These are phyloP conservation scores for Scedosporium dehoogii DNA, from an alignment of 2,329 filamentous ascomycete species.

Conservation along the genomic window DNA sequence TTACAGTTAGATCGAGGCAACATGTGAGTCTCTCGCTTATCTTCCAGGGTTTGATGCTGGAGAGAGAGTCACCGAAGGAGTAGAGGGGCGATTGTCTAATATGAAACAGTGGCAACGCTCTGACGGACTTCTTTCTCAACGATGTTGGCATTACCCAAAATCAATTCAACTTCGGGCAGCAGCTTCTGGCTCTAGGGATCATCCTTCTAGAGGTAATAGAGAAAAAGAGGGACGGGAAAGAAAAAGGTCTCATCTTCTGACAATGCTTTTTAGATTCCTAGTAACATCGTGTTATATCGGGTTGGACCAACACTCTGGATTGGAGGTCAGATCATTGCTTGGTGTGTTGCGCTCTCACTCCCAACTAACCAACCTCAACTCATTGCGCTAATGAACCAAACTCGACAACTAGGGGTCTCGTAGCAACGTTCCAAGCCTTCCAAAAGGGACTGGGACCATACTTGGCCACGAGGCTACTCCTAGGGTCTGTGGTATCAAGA, in stretches of 20 bases:
- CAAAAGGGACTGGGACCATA: conserved; percentile 19
- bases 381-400: conserved; percentile 11
- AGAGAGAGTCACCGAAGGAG: neutral
- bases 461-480: conserved; percentile 26
- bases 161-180: conserved; percentile 41
- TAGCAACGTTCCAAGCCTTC: conserved; percentile 24
- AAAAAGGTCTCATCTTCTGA: neutral
- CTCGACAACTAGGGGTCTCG: conserved; percentile 19
- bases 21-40: conserved; percentile 17
- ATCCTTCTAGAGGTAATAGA: conserved; percentile 26
- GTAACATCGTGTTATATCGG: conserved; percentile 35
- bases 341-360: conserved; percentile 20
- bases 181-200: conserved; percentile 38
- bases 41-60: neutral
- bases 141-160: conserved; percentile 40
- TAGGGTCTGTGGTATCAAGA: conserved; percentile 10
- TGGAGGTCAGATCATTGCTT: conserved; percentile 28
- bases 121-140: conserved; percentile 37
- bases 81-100: neutral
- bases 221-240: neutral
- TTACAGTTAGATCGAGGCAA: conserved; percentile 26
- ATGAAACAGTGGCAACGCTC: conserved; percentile 22
- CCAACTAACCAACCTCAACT: conserved; percentile 15
- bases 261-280: conserved; percentile 23
- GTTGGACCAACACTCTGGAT: conserved; percentile 36